A percentile compares a stretch with the other conserved stretches of the same genome.
These are phyloP conservation scores for Globisporangium splendens DNA, from an alignment of 352 stramenopile genomes.

Conservation along the genomic window DNA sequence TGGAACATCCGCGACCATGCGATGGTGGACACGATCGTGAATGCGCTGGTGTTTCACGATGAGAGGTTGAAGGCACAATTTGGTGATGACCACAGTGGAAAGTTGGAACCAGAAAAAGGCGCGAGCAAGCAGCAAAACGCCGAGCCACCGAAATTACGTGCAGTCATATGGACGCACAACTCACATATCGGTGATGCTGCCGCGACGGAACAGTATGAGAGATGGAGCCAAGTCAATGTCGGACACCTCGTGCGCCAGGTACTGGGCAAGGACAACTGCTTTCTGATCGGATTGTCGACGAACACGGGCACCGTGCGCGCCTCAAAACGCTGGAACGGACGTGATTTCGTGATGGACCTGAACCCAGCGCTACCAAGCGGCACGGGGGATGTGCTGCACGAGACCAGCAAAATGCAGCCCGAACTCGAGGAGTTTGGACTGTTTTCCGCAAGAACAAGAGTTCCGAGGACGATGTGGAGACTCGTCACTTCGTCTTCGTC, in stretches of 20 bases:
- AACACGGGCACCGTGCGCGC: constrained; percentile 23
- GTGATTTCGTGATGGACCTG: constrained; percentile 22
- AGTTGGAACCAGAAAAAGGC: constrained; percentile 1
- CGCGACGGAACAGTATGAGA: constrained; percentile 21
- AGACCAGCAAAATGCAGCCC: constrained; percentile 2
- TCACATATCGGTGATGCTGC: constrained; percentile 27
- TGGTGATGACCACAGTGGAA: constrained; percentile 1
- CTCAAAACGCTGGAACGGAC: constrained; percentile 24
- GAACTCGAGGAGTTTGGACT: constrained; percentile 21
- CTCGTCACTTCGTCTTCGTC: background rate
- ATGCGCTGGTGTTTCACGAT: constrained; percentile 26
- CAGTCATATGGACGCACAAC: constrained; percentile 37
- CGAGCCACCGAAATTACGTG: constrained; percentile 7
- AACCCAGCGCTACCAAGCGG: constrained; percentile 17
- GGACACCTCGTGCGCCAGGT: constrained; percentile 25
- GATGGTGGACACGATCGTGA: constrained; percentile 27
- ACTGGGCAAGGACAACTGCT: constrained; percentile 18
- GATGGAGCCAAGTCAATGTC: constrained; percentile 25
- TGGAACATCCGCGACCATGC: constrained; percentile 36
- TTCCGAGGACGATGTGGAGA: background rate
- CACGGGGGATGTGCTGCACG: constrained; percentile 21
- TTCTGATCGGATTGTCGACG: constrained; percentile 27
- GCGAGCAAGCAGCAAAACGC: background rate
- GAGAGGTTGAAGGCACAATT: constrained; percentile 20
- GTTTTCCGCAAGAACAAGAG: constrained; percentile 15